Evolutionary conservation across 305 asterid genomes (phyloP), one percentile per base, ranked within the genome.

Genomic region (Fraxinus floribunda): DNA sequence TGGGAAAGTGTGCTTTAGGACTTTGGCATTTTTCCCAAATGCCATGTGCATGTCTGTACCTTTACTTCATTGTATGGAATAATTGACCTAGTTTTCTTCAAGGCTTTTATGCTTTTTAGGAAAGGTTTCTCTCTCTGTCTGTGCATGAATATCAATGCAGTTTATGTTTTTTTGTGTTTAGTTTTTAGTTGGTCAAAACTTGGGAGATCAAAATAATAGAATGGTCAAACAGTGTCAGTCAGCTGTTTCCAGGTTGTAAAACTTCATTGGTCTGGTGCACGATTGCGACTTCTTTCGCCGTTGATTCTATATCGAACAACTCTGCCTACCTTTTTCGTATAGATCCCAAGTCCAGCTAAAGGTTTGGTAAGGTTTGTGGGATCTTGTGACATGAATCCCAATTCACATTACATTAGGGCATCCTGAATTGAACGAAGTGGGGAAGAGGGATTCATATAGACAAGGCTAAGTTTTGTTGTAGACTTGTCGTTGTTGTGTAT

Each of bases 31-130:
- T 79, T 87, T 84, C 88, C 79, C 70, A 73, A 76, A 83, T 84
- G 83, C 93, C 93, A 91, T 90, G 93, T 91, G 94, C 90, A 71
- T 71, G 78, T 84, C 86, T 87, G 88, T 84, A 88, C 83, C 71
- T 84, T 88, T 86, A 82, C 86, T 79, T 83, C 49, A 13, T 57
- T 85, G 77, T 85, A 83, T 86, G 36, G 87, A 87, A 85, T 83
- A 88, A 83, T 86, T 84, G 55, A 79, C 52, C 84, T 82, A 64
- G 78, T 57, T 83, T 83, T 80, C 82, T 85, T 82, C 78, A 62
- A 76, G 81, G 77, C 80, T 81, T 83, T 87, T 76, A 70, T 85
- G 84, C 89, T 85, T 83, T 83, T 64, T 49, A 79, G 66, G 82
- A 89, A 86, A 78, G 77, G 77, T 20, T 20, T 77, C 22, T 74